A percentile compares a stretch with the other conserved stretches of the same genome.
Conservation (phyloP, 139 green algal genomes). For the Chlamydomonas incerta region DNA sequence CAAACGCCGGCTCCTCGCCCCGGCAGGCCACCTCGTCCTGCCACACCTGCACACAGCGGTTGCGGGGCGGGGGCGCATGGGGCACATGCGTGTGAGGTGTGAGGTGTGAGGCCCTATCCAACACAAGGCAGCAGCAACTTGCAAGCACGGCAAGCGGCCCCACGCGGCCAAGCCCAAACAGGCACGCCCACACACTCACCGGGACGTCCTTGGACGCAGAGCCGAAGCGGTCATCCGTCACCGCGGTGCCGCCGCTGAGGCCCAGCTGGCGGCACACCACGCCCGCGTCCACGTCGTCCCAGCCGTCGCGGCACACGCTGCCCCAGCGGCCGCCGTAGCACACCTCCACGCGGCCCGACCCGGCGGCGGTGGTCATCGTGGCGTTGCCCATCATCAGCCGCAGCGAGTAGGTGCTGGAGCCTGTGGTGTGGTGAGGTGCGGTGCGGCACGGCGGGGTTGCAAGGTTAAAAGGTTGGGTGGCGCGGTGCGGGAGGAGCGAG, state of each 20-base stretch:
- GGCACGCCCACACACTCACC: too few relatives aligned
- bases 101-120: too few relatives aligned
- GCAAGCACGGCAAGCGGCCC: too few relatives aligned
- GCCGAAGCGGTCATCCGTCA: not conserved
- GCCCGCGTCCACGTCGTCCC: conserved; percentile 6
- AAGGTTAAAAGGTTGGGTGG: too few relatives aligned
- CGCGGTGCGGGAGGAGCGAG: too few relatives aligned
- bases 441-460: too few relatives aligned
- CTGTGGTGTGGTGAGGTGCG: too few relatives aligned
- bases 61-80: too few relatives aligned
- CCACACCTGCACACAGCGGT: not conserved
- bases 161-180: too few relatives aligned
- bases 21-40: not conserved
- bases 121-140: too few relatives aligned
- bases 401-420: not conserved
- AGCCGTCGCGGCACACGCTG: not conserved
- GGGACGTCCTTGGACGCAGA: not conserved
- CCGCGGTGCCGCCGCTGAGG: not conserved
- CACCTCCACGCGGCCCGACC: conserved; percentile 5
- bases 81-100: too few relatives aligned
- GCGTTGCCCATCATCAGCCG: not conserved
- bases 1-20: not conserved
- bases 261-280: conserved; percentile 26
- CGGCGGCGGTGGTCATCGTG: not conserved
- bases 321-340: conserved; percentile 11